Conservation (phyloP, 2,329 filamentous ascomycete genomes). For the Paraphoma chrysanthemicola region DNA sequence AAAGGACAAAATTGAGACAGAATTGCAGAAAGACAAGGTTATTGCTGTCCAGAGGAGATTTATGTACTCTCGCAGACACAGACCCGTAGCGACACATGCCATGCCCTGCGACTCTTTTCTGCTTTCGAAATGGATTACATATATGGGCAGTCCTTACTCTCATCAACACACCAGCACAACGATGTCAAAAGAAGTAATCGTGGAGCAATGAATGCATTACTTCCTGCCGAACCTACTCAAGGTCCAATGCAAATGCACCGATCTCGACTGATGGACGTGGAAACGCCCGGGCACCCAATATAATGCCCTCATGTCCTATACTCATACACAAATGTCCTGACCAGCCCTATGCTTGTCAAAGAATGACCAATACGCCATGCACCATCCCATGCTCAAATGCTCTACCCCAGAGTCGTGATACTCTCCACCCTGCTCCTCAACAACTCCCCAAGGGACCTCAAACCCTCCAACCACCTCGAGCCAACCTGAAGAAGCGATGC, state of each 20-base stretch:
- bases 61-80: no score
- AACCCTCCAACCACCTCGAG: neutral
- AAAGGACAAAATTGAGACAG: no score
- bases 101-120: no score
- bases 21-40: no score
- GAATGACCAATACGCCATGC: neutral
- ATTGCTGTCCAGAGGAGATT: no score
- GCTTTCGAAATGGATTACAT: no score
- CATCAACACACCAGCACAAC: no score
- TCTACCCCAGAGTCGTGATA: neutral
- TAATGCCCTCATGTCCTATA: neutral
- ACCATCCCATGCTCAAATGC: neutral
- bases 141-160: no score
- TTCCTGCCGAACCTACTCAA: neutral
- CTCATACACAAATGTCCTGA: neutral
- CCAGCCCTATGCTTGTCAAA: neutral
- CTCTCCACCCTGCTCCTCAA: no score
- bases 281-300: neutral
- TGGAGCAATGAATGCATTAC: neutral
- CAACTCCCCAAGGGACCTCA: no score
- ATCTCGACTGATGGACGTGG: neutral
- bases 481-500: neutral
- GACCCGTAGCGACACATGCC: no score
- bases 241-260: neutral
- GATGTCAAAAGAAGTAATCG: neutral